A percentile compares a stretch with the other conserved stretches of the same genome.
Conservation (phyloP, 306 rosid species). For the Cucurbita ficifolia region DNA sequence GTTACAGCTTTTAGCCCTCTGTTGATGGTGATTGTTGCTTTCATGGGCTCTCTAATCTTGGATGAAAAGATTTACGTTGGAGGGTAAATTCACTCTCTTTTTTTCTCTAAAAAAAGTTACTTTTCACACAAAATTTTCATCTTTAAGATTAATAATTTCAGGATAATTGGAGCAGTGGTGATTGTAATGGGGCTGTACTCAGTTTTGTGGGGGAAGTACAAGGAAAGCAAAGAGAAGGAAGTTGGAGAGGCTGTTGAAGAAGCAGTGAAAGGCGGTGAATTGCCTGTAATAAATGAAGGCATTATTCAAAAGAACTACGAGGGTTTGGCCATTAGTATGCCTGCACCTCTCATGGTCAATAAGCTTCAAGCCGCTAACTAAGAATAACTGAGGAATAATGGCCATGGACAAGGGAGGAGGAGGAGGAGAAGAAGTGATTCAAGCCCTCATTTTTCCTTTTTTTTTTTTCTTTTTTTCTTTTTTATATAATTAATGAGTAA, state of each 20-base stretch:
- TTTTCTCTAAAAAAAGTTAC: background rate
- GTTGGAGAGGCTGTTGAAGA: background rate
- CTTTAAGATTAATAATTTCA: background rate
- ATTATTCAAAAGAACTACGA: background rate
- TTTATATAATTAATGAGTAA: background rate
- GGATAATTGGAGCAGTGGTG: slow-evolving; percentile 10
- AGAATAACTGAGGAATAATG: background rate
- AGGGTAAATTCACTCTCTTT: slow-evolving; percentile 25
- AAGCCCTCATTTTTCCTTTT: too few species aligned
- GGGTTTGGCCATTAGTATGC: background rate
- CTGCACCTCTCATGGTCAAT: background rate
- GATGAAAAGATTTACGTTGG: slow-evolving; percentile 68
- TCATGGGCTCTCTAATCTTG: slow-evolving; percentile 64
- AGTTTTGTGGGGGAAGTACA: slow-evolving; percentile 9
- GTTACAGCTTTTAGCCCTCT: slow-evolving; percentile 89
- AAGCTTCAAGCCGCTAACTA: background rate
- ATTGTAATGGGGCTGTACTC: slow-evolving; percentile 1
- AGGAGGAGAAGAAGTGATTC: background rate
- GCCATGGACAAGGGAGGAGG: background rate
- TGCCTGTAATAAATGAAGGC: background rate
- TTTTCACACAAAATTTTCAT: too few species aligned
- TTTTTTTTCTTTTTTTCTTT: too few species aligned
- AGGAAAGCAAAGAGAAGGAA: background rate
- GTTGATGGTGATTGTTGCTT: slow-evolving; percentile 74
- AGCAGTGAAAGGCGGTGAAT: background rate